phyloP scores from a whole-genome alignment of 176 grass and related monocot genomes.

The Zoysia pacifica region DNA sequence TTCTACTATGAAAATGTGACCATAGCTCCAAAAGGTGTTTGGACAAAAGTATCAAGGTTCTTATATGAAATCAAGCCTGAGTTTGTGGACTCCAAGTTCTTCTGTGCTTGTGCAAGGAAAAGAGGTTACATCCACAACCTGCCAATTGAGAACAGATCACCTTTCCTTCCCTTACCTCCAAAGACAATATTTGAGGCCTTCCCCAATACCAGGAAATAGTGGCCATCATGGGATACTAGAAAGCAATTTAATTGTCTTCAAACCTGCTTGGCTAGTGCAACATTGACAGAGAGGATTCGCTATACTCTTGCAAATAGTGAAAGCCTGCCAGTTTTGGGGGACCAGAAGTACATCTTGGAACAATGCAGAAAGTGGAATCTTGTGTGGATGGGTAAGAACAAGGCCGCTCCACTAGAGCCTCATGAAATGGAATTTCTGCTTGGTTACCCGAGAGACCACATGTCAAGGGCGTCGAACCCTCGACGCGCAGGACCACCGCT shows the following conservation, averaged over 20 bases:
- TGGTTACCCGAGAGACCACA: background rate
- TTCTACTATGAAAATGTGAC: slow-evolving; percentile 92
- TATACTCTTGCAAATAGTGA: slow-evolving; percentile 27
- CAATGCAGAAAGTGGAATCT: slow-evolving; percentile 82
- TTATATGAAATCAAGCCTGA: slow-evolving; percentile 79
- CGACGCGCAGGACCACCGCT: no score
- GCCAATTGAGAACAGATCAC: slow-evolving; percentile 56
- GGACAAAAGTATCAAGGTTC: slow-evolving; percentile 57
- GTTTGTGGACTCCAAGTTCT: slow-evolving; percentile 77
- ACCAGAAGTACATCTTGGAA: slow-evolving; percentile 55
- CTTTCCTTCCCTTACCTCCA: slow-evolving; percentile 45
- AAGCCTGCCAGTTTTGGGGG: slow-evolving; percentile 31
- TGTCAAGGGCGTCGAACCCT: no score
- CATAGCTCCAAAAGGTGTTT: slow-evolving; percentile 64
- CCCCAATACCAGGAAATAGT: slow-evolving; percentile 46
- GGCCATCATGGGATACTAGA: slow-evolving; percentile 76
- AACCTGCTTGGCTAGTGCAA: slow-evolving; percentile 51
- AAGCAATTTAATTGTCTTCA: slow-evolving; percentile 83
- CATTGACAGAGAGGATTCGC: slow-evolving; percentile 52
- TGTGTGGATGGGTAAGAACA: slow-evolving; percentile 70
- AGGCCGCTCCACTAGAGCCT: slow-evolving; percentile 72
- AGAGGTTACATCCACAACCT: slow-evolving; percentile 88
- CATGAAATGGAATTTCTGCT: slow-evolving; percentile 36
- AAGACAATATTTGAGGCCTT: slow-evolving; percentile 71
- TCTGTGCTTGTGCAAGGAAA: slow-evolving; percentile 75